Evolutionary conservation across 2,329 filamentous ascomycete genomes (phyloP).

Genomic region (Hypoxylon sp.): DNA sequence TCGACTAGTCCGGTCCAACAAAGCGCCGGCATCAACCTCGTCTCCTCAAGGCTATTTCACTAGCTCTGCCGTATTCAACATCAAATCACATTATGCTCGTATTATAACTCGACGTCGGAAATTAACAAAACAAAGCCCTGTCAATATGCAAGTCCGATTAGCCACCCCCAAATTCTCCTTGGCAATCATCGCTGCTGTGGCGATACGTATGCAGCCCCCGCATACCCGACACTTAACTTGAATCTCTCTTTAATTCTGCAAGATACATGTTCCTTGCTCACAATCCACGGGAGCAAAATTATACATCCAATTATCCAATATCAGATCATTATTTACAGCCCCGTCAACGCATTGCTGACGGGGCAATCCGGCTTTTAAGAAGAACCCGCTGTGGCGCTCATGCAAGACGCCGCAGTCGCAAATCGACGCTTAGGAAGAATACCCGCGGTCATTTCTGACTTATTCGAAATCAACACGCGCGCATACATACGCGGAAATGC

Average conservation of each 20-base stretch:
- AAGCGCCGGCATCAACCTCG: slow-evolving; percentile 5
- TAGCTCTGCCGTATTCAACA: slow-evolving; percentile 1
- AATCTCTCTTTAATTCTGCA: neutral
- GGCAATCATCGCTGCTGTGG: slow-evolving; percentile 29
- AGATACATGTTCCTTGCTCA: neutral
- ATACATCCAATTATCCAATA: slow-evolving; percentile 3
- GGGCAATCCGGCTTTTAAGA: slow-evolving; percentile 2
- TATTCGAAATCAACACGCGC: slow-evolving; percentile 7
- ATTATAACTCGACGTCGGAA: slow-evolving; percentile 10
- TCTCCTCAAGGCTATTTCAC: neutral
- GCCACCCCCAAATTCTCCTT: slow-evolving; percentile 29
- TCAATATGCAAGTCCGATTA: slow-evolving; percentile 18
- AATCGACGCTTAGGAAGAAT: neutral
- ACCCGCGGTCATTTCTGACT: slow-evolving; percentile 1
- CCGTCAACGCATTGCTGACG: neutral
- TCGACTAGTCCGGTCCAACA: slow-evolving; percentile 21
- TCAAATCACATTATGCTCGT: slow-evolving; percentile 5
- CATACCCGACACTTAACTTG: slow-evolving; percentile 11
- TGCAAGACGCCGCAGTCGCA: slow-evolving; percentile 7
- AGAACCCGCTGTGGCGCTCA: slow-evolving; percentile 6
- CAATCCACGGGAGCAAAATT: neutral
- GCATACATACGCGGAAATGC: slow-evolving; percentile 1
- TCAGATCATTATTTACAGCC: slow-evolving; percentile 1
- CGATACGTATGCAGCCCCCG: slow-evolving; percentile 28
- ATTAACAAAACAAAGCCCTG: slow-evolving; percentile 19